Evolutionary conservation across 352 stramenopile species (phyloP).

Genomic region (Globisporangium cystogenes): DNA sequence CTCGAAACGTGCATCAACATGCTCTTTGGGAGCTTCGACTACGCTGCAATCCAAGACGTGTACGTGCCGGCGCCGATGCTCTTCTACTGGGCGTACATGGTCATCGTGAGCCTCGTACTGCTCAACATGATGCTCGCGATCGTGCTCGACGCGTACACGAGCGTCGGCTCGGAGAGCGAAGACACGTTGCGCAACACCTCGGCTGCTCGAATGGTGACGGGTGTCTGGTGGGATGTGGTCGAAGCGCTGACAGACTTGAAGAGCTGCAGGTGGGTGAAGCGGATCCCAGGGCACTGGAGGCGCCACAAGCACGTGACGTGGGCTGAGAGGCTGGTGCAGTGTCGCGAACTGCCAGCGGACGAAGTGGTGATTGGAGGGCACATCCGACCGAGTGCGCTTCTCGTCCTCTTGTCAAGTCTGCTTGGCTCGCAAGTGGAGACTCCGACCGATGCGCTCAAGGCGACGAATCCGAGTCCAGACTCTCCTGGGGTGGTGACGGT

Average conservation of each 20-base stretch:
- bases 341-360: background rate
- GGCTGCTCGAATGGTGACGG: slow-evolving; percentile 19
- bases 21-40: slow-evolving; percentile 65
- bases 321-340: background rate
- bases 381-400: background rate
- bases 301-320: background rate
- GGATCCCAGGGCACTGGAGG: background rate
- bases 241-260: background rate
- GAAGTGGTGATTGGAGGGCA: background rate
- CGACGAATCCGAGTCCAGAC: background rate
- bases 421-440: background rate
- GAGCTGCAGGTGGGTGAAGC: background rate
- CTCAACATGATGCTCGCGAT: slow-evolving; percentile 77
- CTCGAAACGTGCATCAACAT: slow-evolving; percentile 63
- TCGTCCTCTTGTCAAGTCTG: background rate
- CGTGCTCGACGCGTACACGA: slow-evolving; percentile 46
- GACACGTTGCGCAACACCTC: slow-evolving; percentile 18
- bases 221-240: slow-evolving; percentile 14
- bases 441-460: background rate
- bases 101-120: slow-evolving; percentile 55
- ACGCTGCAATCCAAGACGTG: slow-evolving; percentile 33
- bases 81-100: slow-evolving; percentile 67
- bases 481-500: background rate
- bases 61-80: slow-evolving; percentile 38
- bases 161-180: slow-evolving; percentile 34